Percentiles rank a stretch among this genome's conserved stretches.
Conservation (phyloP, 768 basidiomycete genomes). For the Clitopilus passeckerianus region DNA sequence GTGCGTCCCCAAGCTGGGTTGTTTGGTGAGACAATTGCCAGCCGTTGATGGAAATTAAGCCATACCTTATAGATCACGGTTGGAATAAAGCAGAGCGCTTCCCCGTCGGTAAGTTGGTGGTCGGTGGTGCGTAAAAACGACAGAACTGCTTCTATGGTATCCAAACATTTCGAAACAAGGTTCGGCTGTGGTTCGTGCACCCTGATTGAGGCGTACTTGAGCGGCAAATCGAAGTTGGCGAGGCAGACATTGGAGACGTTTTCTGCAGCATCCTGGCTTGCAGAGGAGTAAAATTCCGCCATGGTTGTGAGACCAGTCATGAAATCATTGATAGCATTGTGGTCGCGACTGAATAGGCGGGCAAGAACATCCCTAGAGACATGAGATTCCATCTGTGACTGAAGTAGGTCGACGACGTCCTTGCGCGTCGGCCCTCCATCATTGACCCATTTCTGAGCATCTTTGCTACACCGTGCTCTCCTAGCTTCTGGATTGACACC, state of each 20-base stretch:
- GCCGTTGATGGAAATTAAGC: too few relatives aligned
- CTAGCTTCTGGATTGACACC: constrained; percentile 59
- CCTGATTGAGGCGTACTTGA: constrained; percentile 93
- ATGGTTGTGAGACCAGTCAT: constrained; percentile 71
- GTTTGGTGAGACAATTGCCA: neutral
- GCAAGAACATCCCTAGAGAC: constrained; percentile 70
- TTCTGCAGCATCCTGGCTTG: constrained; percentile 48
- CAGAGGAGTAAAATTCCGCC: constrained; percentile 67
- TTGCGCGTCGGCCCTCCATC: constrained; percentile 80
- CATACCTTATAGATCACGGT: constrained; percentile 84
- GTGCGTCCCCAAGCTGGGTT: constrained; percentile 83
- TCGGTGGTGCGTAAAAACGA: constrained; percentile 67
- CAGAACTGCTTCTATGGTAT: constrained; percentile 76
- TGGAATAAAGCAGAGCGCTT: constrained; percentile 85
- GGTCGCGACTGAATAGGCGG: constrained; percentile 91
- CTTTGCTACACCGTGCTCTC: constrained; percentile 65
- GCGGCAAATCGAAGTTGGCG: constrained; percentile 84
- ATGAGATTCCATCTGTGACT: constrained; percentile 88
- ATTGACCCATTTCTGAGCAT: constrained; percentile 78
- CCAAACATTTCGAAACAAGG: constrained; percentile 81
- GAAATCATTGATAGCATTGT: constrained; percentile 91
- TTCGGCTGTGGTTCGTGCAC: constrained; percentile 90
- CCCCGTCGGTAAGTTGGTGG: constrained; percentile 79
- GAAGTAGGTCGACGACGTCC: constrained; percentile 81
- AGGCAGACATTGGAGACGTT: constrained; percentile 60